phyloP scores from a whole-genome alignment of 169 alveolate genomes.

The Cyclospora cayetanensis region DNA sequence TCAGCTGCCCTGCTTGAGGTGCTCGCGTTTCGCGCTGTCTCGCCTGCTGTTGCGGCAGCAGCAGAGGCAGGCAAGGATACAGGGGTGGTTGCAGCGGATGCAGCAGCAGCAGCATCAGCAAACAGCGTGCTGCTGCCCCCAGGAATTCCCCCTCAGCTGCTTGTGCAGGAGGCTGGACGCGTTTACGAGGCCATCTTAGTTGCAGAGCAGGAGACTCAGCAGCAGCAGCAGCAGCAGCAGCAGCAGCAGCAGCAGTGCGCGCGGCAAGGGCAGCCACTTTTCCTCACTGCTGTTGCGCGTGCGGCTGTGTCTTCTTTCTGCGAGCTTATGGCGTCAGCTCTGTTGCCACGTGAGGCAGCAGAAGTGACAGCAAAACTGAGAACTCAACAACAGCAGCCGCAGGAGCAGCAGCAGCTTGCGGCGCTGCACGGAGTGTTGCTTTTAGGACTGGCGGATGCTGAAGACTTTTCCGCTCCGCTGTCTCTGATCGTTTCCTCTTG shows the following conservation, averaged over 20 bases:
- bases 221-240: slow-evolving; percentile 47
- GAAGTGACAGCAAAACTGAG: not conserved
- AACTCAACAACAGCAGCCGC: not conserved
- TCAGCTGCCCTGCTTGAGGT: slow-evolving; percentile 50
- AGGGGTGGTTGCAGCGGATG: not conserved
- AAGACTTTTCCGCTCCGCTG: not conserved
- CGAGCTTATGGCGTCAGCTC: not conserved
- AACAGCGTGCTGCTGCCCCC: not conserved
- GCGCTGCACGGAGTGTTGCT: slow-evolving; percentile 1
- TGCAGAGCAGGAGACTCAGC: slow-evolving; percentile 35
- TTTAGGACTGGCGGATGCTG: slow-evolving; percentile 24
- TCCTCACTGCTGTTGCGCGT: not conserved
- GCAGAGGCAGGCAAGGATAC: slow-evolving; percentile 5
- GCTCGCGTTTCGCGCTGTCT: not conserved
- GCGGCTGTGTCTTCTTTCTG: slow-evolving; percentile 12
- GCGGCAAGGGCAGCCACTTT: too few relatives aligned
- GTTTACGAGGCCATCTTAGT: slow-evolving; percentile 12
- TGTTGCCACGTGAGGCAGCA: not conserved
- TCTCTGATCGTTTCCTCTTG: not conserved
- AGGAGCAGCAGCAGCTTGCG: not conserved
- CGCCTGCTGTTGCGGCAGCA: slow-evolving; percentile 38
- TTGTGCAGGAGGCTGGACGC: not conserved
- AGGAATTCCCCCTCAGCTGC: not conserved
- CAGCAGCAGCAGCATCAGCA: not conserved
- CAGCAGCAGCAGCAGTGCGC: slow-evolving; percentile 37